Conservation (phyloP, 441 rosid species). For the Erysimum pusillum region DNA sequence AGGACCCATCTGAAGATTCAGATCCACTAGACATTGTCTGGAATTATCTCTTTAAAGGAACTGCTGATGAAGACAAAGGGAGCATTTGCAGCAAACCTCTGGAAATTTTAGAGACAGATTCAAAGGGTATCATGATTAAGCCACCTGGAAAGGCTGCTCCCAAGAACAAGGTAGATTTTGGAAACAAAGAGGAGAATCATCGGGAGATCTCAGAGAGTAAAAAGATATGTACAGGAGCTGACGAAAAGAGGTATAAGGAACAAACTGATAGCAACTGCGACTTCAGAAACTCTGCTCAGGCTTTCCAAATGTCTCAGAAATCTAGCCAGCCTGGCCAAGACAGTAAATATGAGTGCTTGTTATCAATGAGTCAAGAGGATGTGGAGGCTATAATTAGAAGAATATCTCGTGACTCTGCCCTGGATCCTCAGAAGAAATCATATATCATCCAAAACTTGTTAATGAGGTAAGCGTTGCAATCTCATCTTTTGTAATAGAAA, state of each 20-base stretch:
- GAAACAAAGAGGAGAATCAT: conserved; percentile 41
- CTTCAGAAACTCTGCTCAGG: no score
- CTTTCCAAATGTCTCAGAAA: conserved; percentile 45
- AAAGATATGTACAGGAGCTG: conserved; percentile 44
- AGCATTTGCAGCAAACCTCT: conserved; percentile 28
- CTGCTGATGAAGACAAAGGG: conserved; percentile 45
- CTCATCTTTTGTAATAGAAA: conserved; percentile 1
- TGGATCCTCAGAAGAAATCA: conserved; percentile 72
- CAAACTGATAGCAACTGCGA: no score
- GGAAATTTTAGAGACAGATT: conserved; percentile 37
- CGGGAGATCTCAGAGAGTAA: conserved; percentile 44
- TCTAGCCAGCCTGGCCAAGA: conserved; percentile 41
- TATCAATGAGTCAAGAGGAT: conserved; percentile 65
- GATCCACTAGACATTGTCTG: conserved; percentile 78
- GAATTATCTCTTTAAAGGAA: conserved; percentile 60
- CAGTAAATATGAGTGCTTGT: conserved; percentile 48
- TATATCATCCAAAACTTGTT: conserved; percentile 76
- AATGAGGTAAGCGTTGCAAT: conserved; percentile 66
- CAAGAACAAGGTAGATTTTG: conserved; percentile 42
- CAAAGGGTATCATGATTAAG: conserved; percentile 39
- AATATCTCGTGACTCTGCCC: conserved; percentile 77
- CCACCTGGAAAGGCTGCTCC: conserved; percentile 1
- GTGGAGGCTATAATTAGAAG: conserved; percentile 68
- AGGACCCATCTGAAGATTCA: conserved; percentile 39
- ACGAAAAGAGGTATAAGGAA: conserved; percentile 48